Conservation (phyloP, 129 eudicot genomes). For the Centrapalus pauciflorus region DNA sequence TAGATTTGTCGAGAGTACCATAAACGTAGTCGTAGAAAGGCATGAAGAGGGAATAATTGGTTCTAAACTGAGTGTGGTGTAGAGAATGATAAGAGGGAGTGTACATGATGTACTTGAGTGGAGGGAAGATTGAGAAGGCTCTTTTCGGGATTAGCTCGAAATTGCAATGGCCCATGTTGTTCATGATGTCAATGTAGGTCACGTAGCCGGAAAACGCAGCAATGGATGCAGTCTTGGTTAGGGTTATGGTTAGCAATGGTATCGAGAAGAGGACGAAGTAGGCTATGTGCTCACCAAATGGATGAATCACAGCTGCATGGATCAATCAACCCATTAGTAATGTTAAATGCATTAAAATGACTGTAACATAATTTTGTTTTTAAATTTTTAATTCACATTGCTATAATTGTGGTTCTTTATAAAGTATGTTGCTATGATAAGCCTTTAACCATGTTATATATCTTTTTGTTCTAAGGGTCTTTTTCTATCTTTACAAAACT, state of each 20-base stretch:
- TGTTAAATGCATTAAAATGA: background rate
- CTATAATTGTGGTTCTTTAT: too few relatives aligned
- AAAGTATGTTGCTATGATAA: too few relatives aligned
- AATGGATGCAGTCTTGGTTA: constrained; percentile 34
- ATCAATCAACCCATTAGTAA: background rate
- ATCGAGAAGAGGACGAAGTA: constrained; percentile 41
- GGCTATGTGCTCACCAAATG: constrained; percentile 57
- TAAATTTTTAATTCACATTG: too few relatives aligned
- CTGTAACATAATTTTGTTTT: too few relatives aligned
- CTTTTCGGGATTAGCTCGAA: constrained; percentile 53
- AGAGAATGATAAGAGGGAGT: constrained; percentile 69
- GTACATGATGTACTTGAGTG: constrained; percentile 59
- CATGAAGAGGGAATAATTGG: constrained; percentile 67
- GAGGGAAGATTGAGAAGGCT: constrained; percentile 46
- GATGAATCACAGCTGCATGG: constrained; percentile 65
- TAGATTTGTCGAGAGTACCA: constrained; percentile 56
- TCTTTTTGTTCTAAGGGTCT: background rate
- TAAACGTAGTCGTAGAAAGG: constrained; percentile 67
- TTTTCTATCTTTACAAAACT: background rate
- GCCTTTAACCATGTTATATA: too few relatives aligned
- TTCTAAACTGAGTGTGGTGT: constrained; percentile 59
- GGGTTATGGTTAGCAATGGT: constrained; percentile 32
- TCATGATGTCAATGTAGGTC: constrained; percentile 56
- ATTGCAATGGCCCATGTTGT: constrained; percentile 71
- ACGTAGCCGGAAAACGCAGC: constrained; percentile 30